A percentile compares a stretch with the other conserved stretches of the same genome.
Conservation (phyloP, 306 rosid species). For the Vachellia collinsii region DNA sequence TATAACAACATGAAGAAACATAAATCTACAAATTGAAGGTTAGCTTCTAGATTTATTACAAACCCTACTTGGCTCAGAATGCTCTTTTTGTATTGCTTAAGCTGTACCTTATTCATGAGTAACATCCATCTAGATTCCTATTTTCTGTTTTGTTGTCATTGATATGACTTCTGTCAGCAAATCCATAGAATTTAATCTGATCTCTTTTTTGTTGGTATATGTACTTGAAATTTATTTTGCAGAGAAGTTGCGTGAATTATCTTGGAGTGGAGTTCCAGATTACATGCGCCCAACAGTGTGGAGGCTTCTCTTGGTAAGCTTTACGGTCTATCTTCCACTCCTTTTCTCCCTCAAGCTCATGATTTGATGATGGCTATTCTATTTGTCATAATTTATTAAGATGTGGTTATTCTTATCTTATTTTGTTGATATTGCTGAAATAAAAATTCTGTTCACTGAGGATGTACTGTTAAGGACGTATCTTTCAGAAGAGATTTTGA, state of each 20-base stretch:
- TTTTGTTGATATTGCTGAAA: slow-evolving; percentile 22
- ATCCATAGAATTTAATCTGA: neutral
- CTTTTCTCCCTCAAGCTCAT: slow-evolving; percentile 27
- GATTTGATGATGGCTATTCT: neutral
- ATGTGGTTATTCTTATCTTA: slow-evolving; percentile 30
- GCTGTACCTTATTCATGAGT: neutral
- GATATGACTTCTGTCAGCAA: neutral
- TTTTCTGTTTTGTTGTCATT: neutral
- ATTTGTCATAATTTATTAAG: slow-evolving; percentile 15
- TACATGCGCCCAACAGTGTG: slow-evolving; percentile 80
- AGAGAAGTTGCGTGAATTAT: slow-evolving; percentile 85
- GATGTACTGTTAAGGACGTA: slow-evolving; percentile 7
- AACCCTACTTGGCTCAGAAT: neutral
- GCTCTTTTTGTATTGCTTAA: neutral
- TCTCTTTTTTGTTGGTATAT: neutral
- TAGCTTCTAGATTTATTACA: neutral
- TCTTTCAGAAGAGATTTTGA: slow-evolving; percentile 25
- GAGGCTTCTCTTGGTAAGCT: slow-evolving; percentile 89
- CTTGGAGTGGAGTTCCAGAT: slow-evolving; percentile 90
- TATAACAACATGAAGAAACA: neutral
- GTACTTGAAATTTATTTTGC: slow-evolving; percentile 36
- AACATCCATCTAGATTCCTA: neutral
- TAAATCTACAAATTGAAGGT: neutral
- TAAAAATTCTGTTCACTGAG: neutral
- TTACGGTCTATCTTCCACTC: slow-evolving; percentile 13